These are phyloP conservation scores for Stramenopiles sp. DNA, from an alignment of 352 stramenopile species.

Conservation along the genomic window DNA sequence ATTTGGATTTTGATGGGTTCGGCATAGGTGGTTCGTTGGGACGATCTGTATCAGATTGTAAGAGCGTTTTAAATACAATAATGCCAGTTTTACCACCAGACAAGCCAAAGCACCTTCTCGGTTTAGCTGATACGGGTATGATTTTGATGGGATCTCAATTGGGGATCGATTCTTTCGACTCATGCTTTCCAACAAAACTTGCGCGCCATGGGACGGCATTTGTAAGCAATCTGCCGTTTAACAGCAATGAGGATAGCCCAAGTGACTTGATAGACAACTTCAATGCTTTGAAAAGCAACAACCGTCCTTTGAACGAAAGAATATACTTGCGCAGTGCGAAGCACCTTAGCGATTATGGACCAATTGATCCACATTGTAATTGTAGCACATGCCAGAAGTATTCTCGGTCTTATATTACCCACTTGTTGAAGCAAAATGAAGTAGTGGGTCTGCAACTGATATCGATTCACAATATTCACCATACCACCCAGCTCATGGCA, in stretches of 20 bases:
- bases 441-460: neutral
- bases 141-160: conserved; percentile 86
- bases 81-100: conserved; percentile 54
- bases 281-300: too few relatives aligned
- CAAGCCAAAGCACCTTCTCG: conserved; percentile 92
- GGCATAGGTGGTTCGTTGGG: conserved; percentile 84
- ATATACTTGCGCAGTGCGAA: neutral
- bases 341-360: neutral
- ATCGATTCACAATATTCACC: neutral
- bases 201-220: conserved; percentile 83
- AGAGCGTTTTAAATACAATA: conserved; percentile 69
- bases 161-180: conserved; percentile 93
- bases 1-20: conserved; percentile 64
- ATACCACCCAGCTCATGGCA: too few relatives aligned
- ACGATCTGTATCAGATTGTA: conserved; percentile 79
- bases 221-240: too few relatives aligned
- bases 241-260: too few relatives aligned
- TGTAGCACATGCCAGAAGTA: neutral
- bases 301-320: too few relatives aligned
- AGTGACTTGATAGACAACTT: too few relatives aligned
- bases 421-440: neutral
- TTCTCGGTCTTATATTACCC: neutral
- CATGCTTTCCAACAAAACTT: conserved; percentile 86
- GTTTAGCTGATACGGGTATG: conserved; percentile 87
- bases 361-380: neutral